Base-by-base conservation (phyloP, 2,329 filamentous ascomycete species). In the Mycosphaerella arachidis region DNA sequence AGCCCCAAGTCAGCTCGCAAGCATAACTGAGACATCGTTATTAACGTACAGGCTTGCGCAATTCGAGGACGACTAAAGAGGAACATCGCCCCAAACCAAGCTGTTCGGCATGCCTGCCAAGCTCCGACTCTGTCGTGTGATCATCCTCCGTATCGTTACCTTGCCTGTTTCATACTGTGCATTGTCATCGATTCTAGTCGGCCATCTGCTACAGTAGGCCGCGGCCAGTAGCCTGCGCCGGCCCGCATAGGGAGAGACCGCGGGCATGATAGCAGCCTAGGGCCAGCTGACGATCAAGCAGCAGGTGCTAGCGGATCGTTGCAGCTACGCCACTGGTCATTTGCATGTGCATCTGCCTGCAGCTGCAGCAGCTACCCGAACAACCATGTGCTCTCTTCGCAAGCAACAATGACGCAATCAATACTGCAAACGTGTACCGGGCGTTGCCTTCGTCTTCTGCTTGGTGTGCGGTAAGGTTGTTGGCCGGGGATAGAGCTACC, bases 81-180 rank as follows among this genome's bases (percentile, higher is more conserved):
- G 48, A 51, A 46, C 45, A 53, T 50, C 57, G 40, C 45, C 56
- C 59, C 58, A 46, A 43, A 24, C 40, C 29, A 30, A 18, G 31
- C 33, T 53, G 53, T 52, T 62, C 60, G 60, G 58, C 55, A 58
- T 53, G 48, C 46, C 58, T 54, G 55, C 60, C 62, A 60, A 57
- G 53, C 57, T 48, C 56, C 53, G 58, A 50, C 24, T 30, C 40
- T 48, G 58, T 64, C 64, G 60, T 66, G 58, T 66, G 64, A 66
- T 66, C 61, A 60, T 40, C 29, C 53, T 57, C 30, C 24, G 37
- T 27, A 52, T 48, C 52, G 24, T 56, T 48, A 59, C 37, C 53
- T 63, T 62, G 53, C 61, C 61, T 55, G 57, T 65, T 65, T 58
- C 56, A 61, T 37, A 33, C 35, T 43, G 33, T 58, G 55, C 53